Base-by-base conservation (phyloP, 495 filamentous ascomycete genomes). In the Xylaria longipes region DNA sequence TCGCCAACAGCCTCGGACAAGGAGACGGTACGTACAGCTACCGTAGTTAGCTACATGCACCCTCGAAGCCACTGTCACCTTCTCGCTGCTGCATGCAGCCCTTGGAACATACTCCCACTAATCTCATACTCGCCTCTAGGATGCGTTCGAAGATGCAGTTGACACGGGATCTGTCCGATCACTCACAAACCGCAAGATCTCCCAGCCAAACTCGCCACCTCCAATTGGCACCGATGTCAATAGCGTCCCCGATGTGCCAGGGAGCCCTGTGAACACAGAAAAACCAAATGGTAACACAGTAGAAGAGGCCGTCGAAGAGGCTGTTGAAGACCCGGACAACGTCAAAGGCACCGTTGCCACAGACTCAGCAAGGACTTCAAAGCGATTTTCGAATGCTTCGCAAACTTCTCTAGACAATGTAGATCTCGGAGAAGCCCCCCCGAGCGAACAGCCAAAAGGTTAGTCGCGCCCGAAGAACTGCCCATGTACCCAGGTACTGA, bases 121-220 rank as follows among this genome's bases (percentile, higher is more conserved):
- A 74, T 70, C 67, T 48, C 52, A 22, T 52, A 61, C 56, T 67
- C 45, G 9, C 69, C 45, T 73, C 58, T 80, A 94, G 92, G 92
- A 94, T 70, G 89, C 89, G 27, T 94, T 94, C 69, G 91, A 94
- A 77, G 92, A 95, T 82, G 91, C 91, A 69, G 83, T 88, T 73
- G 92, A 93, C 80, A 84, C 81, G 20, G 78, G 80, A 62, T 85
- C 83, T 50, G 75, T 84, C 31, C 80, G 84, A 52, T 85, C 84
- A 11, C 75, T 87, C 71, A 87, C 84, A 76, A 84, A 80, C 75
- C 79, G 80, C 73, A 81, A 87, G 75, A 85, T 84, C 82, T 82
- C 52, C 80, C 73, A 71, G 72, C 82, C 50, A 78, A 82, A 64
- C 80, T 77, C 68, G 75, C 85, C 72, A 67, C 76, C 75, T 60